phyloP scores from a whole-genome alignment of 163 green algal species.

The Volvox carteri region DNA sequence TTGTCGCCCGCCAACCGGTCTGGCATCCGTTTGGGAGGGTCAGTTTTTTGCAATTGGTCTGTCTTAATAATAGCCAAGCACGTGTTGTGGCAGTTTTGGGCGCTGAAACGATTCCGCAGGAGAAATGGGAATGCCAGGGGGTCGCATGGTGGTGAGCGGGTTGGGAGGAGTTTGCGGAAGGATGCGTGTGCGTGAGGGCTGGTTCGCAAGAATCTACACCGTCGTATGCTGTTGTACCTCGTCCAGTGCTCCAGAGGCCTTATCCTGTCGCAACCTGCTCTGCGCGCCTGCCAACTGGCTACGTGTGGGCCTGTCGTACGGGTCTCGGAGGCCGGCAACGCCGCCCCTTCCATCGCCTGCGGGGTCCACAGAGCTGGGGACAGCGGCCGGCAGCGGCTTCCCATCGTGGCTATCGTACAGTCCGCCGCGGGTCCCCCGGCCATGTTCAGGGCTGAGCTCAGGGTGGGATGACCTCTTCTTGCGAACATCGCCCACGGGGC shows the following conservation, averaged over 20 bases:
- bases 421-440: background rate
- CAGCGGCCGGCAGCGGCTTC: background rate
- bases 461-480: background rate
- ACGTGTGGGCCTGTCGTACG: conserved; percentile 41
- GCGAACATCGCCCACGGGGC: too few species aligned
- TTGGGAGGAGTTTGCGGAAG: too few species aligned
- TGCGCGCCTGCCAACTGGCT: conserved; percentile 26
- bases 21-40: too few species aligned
- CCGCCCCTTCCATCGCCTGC: conserved; percentile 10
- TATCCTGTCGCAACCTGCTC: conserved; percentile 42
- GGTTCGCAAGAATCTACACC: too few species aligned
- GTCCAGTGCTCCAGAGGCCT: background rate
- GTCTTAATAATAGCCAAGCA: too few species aligned
- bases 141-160: too few species aligned
- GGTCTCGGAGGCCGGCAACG: conserved; percentile 13
- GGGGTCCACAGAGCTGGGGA: background rate
- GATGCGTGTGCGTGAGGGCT: too few species aligned
- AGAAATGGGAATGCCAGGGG: too few species aligned
- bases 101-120: too few species aligned
- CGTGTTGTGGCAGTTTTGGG: too few species aligned
- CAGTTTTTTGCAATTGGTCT: too few species aligned
- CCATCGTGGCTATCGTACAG: conserved; percentile 15
- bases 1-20: too few species aligned
- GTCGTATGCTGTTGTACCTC: background rate
- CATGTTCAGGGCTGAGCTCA: background rate